phyloP scores from a whole-genome alignment of 1,139 yeast genomes.

The Pichia inconspicua region DNA sequence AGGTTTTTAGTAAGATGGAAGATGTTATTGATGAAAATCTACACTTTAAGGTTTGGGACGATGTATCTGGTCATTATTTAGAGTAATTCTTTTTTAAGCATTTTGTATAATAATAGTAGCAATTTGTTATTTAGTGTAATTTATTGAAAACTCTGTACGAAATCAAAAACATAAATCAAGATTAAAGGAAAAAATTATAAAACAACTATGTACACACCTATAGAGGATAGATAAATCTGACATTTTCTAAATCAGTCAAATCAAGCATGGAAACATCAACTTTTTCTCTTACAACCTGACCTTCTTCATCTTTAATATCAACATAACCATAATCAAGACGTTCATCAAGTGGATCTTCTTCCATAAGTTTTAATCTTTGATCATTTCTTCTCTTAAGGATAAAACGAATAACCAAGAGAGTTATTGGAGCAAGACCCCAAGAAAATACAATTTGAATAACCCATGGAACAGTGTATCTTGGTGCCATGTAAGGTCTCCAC shows the following conservation, averaged over 20 bases:
- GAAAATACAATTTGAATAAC: conserved; percentile 42
- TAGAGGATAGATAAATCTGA: conserved; percentile 26
- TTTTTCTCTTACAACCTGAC: conserved; percentile 3
- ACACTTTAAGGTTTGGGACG: conserved; percentile 19
- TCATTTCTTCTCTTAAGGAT: conserved; percentile 34
- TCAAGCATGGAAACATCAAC: conserved; percentile 37
- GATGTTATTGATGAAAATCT: conserved; percentile 17
- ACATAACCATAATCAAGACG: conserved; percentile 21
- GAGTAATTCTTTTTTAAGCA: neutral
- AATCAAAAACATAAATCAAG: too few relatives aligned
- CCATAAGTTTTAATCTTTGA: conserved; percentile 25
- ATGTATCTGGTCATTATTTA: conserved; percentile 16
- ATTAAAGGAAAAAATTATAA: too few relatives aligned
- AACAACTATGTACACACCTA: neutral
- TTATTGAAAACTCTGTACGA: too few relatives aligned
- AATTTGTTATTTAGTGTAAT: too few relatives aligned
- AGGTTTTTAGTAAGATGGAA: conserved; percentile 13
- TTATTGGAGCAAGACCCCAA: conserved; percentile 34
- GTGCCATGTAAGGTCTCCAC: conserved; percentile 34
- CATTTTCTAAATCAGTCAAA: conserved; percentile 41
- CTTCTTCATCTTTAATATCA: conserved; percentile 26
- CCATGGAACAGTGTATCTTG: conserved; percentile 39
- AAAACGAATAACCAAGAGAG: conserved; percentile 32
- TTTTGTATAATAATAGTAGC: too few relatives aligned
- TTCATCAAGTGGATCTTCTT: conserved; percentile 5